Base-by-base conservation (phyloP, 176 grass and related monocot species). In the Chloris gayana region DNA sequence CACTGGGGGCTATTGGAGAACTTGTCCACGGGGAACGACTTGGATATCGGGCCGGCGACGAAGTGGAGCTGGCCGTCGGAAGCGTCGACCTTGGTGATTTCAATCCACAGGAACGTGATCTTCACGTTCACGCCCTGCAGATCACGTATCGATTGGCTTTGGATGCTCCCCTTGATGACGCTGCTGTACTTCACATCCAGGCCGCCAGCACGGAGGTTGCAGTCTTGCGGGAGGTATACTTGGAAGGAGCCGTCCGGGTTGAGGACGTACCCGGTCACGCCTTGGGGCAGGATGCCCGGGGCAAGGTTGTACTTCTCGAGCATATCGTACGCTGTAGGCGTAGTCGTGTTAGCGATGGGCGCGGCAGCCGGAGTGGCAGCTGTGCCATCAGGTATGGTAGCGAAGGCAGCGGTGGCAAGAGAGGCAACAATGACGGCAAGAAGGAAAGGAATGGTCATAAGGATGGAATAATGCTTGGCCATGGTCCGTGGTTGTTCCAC, bases 251-350 rank as follows among this genome's bases (percentile, higher is more conserved):
- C 88, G 14, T 94, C 82, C 1, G 54, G 39, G 0, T 9, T 31
- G 38, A 88, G 79, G 9, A 58, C 9, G 80, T 88, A 94, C 7
- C 85, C 61, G 0, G 44, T 62, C 69, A 83, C 88, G 5, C 88
- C 91, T 32, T 83, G 58, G 2, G 88, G 85, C 2, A 91, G 91
- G 69, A 94, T 86, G 12, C 88, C 91, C 37, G 14, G 34, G 4
- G 85, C 59, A 33, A 93, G 83, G 50, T 78, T 70, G 70, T 79
- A 91, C 9, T 42, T 21, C 39, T 73, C 82, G 2, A 94, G 57
- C 47, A 88, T 68, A 9, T 88, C 72, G 72, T 94, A 94, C 37
- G 83, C 88, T 0, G 79, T 77, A 5, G 85, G 77, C 17, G n/a
- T 25, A 12, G 22, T 1, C 9, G 56, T 4, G 8, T 24, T 1